These are phyloP conservation scores for Xylaria venustula DNA, from an alignment of 495 filamentous ascomycete species.

Conservation along the genomic window DNA sequence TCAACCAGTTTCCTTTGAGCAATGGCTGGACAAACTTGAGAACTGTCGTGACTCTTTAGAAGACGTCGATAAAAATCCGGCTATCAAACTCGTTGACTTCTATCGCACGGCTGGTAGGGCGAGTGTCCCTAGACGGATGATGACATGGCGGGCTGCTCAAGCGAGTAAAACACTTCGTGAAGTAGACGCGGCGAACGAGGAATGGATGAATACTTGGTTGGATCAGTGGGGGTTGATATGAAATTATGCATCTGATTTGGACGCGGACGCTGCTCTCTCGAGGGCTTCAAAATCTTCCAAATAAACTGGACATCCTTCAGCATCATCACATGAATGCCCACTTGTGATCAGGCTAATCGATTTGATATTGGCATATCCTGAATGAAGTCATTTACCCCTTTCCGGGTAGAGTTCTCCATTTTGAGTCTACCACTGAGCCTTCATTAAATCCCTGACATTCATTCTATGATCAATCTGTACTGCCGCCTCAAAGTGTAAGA, in stretches of 20 bases:
- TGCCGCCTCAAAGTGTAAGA: too few relatives aligned
- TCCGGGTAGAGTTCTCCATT: too few relatives aligned
- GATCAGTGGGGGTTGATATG: slow-evolving; percentile 2
- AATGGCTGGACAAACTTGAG: slow-evolving; percentile 17
- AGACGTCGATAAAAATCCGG: slow-evolving; percentile 10
- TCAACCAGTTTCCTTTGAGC: slow-evolving; percentile 6
- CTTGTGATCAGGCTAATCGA: too few relatives aligned
- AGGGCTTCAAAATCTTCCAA: too few relatives aligned
- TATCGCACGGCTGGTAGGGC: not conserved
- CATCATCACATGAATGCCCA: too few relatives aligned
- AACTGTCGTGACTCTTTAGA: not conserved
- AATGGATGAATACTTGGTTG: slow-evolving; percentile 31
- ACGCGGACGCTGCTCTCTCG: too few relatives aligned
- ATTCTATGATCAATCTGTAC: too few relatives aligned
- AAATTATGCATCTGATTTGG: not conserved
- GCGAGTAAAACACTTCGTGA: slow-evolving; percentile 5
- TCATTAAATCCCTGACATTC: too few relatives aligned
- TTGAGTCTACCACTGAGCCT: too few relatives aligned
- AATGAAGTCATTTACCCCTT: too few relatives aligned
- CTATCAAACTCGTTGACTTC: slow-evolving; percentile 18
- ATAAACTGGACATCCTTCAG: too few relatives aligned
- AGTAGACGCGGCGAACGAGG: slow-evolving; percentile 16
- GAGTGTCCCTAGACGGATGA: not conserved
- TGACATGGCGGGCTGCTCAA: not conserved
- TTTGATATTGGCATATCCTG: too few relatives aligned